Conservation (phyloP, 2,329 filamentous ascomycete genomes). For the Calonectria pauciramosa region DNA sequence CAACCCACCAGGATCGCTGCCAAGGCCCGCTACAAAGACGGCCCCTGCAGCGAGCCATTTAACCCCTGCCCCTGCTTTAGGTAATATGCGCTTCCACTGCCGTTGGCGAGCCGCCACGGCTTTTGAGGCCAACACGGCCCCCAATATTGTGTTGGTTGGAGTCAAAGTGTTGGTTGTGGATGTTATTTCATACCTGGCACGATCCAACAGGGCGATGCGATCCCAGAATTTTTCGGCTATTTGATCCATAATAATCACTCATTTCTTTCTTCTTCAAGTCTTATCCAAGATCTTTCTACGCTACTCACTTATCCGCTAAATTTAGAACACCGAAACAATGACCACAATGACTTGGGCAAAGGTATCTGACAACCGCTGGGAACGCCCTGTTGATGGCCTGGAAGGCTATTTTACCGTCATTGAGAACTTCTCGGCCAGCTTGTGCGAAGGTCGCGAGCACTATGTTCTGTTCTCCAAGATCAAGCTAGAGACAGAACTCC, state of each 20-base stretch:
- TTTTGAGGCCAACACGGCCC: neutral
- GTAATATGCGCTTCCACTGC: neutral
- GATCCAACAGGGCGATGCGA: neutral
- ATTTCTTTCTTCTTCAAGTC: neutral
- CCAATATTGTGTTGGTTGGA: neutral
- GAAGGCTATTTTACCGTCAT: constrained; percentile 29
- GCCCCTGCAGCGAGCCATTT: neutral
- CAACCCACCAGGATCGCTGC: neutral
- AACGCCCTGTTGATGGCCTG: constrained; percentile 28
- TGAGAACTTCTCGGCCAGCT: constrained; percentile 12
- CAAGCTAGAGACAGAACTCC: neutral
- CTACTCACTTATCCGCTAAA: neutral
- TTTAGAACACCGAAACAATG: neutral
- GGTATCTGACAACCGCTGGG: constrained; percentile 25
- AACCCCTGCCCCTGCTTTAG: neutral
- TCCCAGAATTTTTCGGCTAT: neutral
- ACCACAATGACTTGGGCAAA: neutral
- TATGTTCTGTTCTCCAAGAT: constrained; percentile 26
- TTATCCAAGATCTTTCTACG: neutral
- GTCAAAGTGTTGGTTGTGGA: neutral
- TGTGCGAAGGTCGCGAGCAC: constrained; percentile 25
- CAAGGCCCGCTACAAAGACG: neutral
- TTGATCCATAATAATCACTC: neutral
- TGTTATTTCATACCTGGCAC: neutral
- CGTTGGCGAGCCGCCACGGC: neutral